These are phyloP conservation scores for Sclerotinia subarctica DNA, from an alignment of 2,329 filamentous ascomycete genomes.

Conservation along the genomic window DNA sequence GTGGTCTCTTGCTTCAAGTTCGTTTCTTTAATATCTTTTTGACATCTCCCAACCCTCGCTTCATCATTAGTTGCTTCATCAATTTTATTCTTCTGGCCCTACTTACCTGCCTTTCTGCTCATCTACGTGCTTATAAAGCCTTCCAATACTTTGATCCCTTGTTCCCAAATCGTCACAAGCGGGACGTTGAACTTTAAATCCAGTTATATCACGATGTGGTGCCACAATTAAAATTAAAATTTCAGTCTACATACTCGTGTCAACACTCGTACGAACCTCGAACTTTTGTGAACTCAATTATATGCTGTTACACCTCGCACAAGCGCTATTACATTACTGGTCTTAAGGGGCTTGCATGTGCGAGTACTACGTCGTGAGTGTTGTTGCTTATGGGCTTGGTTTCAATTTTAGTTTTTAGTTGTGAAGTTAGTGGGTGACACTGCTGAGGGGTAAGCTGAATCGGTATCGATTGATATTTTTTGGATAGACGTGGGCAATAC, in stretches of 20 bases:
- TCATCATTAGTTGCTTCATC: neutral
- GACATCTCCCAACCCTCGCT: neutral
- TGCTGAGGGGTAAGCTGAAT: neutral
- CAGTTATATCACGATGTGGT: neutral
- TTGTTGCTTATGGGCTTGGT: too few species aligned
- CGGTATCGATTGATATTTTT: neutral
- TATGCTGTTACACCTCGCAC: neutral
- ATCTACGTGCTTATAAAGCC: neutral
- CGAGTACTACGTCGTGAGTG: neutral
- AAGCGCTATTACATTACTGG: neutral
- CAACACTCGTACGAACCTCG: neutral
- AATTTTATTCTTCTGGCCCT: neutral
- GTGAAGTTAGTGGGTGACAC: neutral
- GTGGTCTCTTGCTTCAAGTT: neutral
- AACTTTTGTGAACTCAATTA: constrained; percentile 4
- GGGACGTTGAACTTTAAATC: too few species aligned
- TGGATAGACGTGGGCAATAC: neutral
- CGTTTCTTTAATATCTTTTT: neutral
- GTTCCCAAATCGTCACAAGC: neutral
- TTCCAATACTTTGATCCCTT: neutral
- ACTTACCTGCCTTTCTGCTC: too few species aligned
- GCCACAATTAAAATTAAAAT: neutral
- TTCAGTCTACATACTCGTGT: neutral
- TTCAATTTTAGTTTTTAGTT: neutral
- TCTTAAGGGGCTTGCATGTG: neutral